Evolutionary conservation across 495 filamentous ascomycete genomes (phyloP), one percentile per base, ranked within the genome.

Genomic region (Beverwykella pulmonaria): DNA sequence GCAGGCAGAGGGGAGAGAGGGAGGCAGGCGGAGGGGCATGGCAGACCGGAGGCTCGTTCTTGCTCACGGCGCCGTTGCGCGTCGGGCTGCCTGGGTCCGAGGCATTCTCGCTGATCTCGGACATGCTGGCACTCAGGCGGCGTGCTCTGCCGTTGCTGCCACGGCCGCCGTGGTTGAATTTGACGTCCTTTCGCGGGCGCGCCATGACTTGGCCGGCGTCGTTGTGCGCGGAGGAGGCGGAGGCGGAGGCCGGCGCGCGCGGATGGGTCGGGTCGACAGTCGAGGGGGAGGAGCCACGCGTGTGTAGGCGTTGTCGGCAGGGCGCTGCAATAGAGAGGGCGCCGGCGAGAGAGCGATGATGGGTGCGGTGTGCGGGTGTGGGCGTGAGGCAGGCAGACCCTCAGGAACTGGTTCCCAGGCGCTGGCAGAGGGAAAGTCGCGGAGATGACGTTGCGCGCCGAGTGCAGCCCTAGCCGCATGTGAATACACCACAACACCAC

Each of bases 171-270:
- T 90, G 87, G 67, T 87, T 86, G 78, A 97, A 97, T 74, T 91
- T 88, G 71, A 96, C 91, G 77, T 87, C 88, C 72, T 92, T 86
- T 74, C 90, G 88, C 65, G 88, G 83, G 81, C 88, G 90, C 67
- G 87, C 83, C 89, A 90, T 91, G 74, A 71, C 73, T n/a, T 22
- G 47, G 9, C 20, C 17, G 8, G 46, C 1, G 46, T 2, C 34
- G 48, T 10, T 20, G 49, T 15, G 9, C 15, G 60, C 23, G 60
- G 29, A 53, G 29, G 29, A 44, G 27, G 27, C 4, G 17, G 20
- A 19, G 25, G 39, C 9, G 22, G 27, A 34, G 7, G 26, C 19
- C 26, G 27, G 59, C 26, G 9, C 14, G 41, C 22, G 41, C 25
- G 53, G 62, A 12, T 41, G 57, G 39, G 23, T 30, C 57, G 57